Evolutionary conservation across 139 green algal species (phyloP).

Genomic region (Diplosphaera chodatii): DNA sequence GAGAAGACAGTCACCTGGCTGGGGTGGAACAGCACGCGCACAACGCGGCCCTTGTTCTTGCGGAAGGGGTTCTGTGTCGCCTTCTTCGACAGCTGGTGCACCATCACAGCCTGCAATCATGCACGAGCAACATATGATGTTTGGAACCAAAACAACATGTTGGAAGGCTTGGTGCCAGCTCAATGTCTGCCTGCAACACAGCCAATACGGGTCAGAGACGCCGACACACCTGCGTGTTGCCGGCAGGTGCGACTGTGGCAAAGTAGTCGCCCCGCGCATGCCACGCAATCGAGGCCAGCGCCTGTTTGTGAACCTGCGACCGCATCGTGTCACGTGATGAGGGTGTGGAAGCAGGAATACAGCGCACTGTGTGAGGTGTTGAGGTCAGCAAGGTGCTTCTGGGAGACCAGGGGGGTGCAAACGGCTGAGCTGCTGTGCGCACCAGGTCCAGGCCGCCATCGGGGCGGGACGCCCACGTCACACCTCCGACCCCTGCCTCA

Average conservation of each 20-base stretch:
- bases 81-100: slow-evolving; percentile 87
- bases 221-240: slow-evolving; percentile 57
- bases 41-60: slow-evolving; percentile 82
- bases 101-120: slow-evolving; percentile 78
- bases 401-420: too few relatives aligned
- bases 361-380: too few relatives aligned
- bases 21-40: slow-evolving; percentile 84
- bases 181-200: too few relatives aligned
- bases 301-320: slow-evolving; percentile 34
- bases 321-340: too few relatives aligned
- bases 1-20: slow-evolving; percentile 34
- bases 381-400: too few relatives aligned
- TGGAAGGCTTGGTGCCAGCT: too few relatives aligned
- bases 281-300: slow-evolving; percentile 69
- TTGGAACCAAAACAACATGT: too few relatives aligned
- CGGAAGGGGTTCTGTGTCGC: slow-evolving; percentile 88
- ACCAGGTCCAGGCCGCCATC: slow-evolving; percentile 31
- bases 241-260: slow-evolving; percentile 60
- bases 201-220: too few relatives aligned
- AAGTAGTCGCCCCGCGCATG: slow-evolving; percentile 93
- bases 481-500: slow-evolving; percentile 1
- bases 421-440: too few relatives aligned
- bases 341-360: too few relatives aligned
- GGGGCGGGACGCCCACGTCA: not conserved
- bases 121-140: too few relatives aligned